These are phyloP conservation scores for Salvia hispanica DNA, from an alignment of 257 asterid species.

Conservation along the genomic window DNA sequence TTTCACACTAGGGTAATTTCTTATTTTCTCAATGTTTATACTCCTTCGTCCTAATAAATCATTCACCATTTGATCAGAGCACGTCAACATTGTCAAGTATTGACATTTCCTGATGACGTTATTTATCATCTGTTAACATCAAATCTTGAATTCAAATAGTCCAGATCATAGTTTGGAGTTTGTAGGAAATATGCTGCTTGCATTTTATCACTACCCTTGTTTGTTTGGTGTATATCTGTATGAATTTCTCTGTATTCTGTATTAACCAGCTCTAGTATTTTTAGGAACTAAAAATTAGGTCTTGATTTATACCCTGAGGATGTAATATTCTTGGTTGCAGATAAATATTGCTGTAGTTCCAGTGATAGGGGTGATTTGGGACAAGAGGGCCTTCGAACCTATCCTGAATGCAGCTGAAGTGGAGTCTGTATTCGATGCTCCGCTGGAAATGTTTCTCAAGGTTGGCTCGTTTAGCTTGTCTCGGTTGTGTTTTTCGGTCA, in stretches of 20 bases:
- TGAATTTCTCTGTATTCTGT: no score
- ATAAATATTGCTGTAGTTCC: constrained; percentile 59
- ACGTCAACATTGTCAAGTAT: no score
- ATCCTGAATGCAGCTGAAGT: constrained; percentile 46
- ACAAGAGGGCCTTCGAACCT: constrained; percentile 49
- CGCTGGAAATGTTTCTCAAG: constrained; percentile 83
- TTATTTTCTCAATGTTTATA: not conserved
- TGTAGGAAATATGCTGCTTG: no score
- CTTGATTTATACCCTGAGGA: not conserved
- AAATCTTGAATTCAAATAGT: no score
- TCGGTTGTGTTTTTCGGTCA: not conserved
- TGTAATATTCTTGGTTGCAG: constrained; percentile 42
- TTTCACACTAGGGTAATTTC: constrained; percentile 45
- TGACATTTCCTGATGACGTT: no score
- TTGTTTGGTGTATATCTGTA: no score
- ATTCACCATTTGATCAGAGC: no score
- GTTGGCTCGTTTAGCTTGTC: constrained; percentile 32
- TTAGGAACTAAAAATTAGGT: not conserved
- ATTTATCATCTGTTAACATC: no score
- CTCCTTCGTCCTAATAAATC: no score
- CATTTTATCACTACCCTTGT: no score
- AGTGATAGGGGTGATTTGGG: constrained; percentile 75
- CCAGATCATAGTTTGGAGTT: no score
- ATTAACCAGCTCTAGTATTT: not conserved
- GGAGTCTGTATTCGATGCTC: constrained; percentile 62